Conservation (phyloP, 345 rosid genomes). For the Camelina sativa region DNA sequence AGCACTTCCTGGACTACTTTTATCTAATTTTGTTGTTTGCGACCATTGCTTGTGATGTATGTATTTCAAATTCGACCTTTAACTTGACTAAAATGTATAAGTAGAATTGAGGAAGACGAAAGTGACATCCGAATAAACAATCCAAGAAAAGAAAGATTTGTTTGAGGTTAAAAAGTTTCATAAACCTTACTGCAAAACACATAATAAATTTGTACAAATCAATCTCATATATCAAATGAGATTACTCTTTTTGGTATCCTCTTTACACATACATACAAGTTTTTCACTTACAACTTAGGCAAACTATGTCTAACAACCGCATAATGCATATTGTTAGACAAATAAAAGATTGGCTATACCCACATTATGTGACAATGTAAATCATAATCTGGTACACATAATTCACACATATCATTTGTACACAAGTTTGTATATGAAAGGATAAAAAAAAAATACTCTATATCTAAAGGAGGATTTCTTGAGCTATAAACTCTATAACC, state of each 20-base stretch:
- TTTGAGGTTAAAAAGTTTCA: not conserved
- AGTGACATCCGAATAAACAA: not conserved
- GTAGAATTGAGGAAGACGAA: not conserved
- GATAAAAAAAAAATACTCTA: not conserved
- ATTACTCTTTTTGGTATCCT: not conserved
- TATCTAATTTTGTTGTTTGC: not conserved
- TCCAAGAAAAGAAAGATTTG: not conserved
- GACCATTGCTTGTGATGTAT: not conserved
- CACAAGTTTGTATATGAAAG: conserved; percentile 9
- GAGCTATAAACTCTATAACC: conserved; percentile 4
- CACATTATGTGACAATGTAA: conserved; percentile 7
- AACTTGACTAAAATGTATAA: not conserved
- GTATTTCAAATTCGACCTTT: not conserved
- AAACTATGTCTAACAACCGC: not conserved
- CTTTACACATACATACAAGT: not conserved
- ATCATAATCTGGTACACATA: conserved; percentile 15
- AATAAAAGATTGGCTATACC: not conserved
- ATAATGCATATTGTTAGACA: not conserved
- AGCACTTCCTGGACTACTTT: not conserved
- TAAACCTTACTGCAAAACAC: not conserved
- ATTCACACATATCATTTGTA: conserved; percentile 27
- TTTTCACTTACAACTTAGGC: not conserved
- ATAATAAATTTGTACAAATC: not conserved
- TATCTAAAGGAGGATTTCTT: not conserved
- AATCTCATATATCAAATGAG: not conserved